phyloP scores from a whole-genome alignment of 2,329 filamentous ascomycete genomes.

The Cladosporium sp. region DNA sequence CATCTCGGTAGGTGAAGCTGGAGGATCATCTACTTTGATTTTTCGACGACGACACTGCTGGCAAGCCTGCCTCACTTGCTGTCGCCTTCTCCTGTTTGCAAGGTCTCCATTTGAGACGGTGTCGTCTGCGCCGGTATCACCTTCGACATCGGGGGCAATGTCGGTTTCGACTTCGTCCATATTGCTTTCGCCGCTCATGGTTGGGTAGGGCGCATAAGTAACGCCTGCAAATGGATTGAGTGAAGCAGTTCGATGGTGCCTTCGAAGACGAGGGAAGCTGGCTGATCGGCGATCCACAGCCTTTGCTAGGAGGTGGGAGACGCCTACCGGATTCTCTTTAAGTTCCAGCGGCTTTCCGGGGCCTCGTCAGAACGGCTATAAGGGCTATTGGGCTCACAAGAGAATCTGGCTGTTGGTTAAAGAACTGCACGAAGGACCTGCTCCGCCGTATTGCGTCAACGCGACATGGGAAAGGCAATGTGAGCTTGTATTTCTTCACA shows the following conservation, averaged over 20 bases:
- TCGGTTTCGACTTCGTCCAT: conserved; percentile 7
- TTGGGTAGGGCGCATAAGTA: background rate
- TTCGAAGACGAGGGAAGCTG: background rate
- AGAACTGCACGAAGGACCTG: background rate
- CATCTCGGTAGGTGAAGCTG: background rate
- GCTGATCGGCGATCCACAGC: conserved; percentile 10
- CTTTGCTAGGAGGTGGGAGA: background rate
- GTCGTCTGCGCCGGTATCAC: conserved; percentile 10
- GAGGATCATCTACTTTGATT: conserved; percentile 11
- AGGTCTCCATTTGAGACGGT: conserved; percentile 12
- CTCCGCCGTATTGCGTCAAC: background rate
- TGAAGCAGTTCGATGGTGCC: background rate
- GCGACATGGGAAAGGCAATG: background rate
- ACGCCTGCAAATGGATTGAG: background rate
- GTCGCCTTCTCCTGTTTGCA: conserved; percentile 14
- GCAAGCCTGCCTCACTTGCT: conserved; percentile 18
- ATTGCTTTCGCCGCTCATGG: background rate
- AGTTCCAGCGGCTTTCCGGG: background rate
- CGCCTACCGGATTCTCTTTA: background rate
- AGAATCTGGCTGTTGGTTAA: background rate
- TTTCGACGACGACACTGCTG: conserved; percentile 20
- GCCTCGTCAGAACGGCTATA: background rate
- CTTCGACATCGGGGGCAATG: conserved; percentile 2
- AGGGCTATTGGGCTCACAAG: background rate
- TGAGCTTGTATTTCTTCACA: background rate